Conservation (phyloP, 2,329 filamentous ascomycete genomes). For the Penicillium sp. region DNA sequence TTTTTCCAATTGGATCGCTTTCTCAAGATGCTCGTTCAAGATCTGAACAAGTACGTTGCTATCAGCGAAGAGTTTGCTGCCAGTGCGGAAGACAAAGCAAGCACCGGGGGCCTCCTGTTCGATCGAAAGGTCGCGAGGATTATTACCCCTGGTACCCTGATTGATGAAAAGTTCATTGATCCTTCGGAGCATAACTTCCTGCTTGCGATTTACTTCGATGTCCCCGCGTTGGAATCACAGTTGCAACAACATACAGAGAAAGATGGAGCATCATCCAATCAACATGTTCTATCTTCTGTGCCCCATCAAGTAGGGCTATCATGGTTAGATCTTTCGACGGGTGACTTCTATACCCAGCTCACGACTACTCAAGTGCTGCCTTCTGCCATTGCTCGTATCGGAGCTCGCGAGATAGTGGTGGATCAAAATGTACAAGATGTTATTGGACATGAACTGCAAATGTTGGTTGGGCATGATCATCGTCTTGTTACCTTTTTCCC, state of each 20-base stretch:
- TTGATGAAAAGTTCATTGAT: constrained; percentile 97
- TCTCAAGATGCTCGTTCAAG: constrained; percentile 89
- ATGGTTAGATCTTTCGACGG: constrained; percentile 94
- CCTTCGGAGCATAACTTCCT: constrained; percentile 92
- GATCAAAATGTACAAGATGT: constrained; percentile 62
- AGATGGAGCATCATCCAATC: constrained; percentile 21
- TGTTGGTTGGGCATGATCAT: constrained; percentile 72
- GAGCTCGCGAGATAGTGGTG: constrained; percentile 81
- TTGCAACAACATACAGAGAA: constrained; percentile 21
- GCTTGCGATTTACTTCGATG: constrained; percentile 70
- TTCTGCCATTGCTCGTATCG: constrained; percentile 80
- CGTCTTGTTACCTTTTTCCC: constrained; percentile 74
- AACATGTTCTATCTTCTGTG: constrained; percentile 32
- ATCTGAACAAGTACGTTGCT: constrained; percentile 86
- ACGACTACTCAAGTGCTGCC: constrained; percentile 70
- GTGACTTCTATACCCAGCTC: constrained; percentile 84
- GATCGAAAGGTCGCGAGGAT: constrained; percentile 83
- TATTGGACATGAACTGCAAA: constrained; percentile 63
- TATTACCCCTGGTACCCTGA: constrained; percentile 90
- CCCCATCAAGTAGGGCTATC: constrained; percentile 69
- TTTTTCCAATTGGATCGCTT: constrained; percentile 91
- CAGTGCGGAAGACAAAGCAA: constrained; percentile 67
- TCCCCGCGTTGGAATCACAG: constrained; percentile 18
- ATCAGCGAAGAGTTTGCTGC: constrained; percentile 92
- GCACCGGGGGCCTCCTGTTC: constrained; percentile 76